Evolutionary conservation across 345 rosid genomes (phyloP).

Genomic region (Adansonia digitata): DNA sequence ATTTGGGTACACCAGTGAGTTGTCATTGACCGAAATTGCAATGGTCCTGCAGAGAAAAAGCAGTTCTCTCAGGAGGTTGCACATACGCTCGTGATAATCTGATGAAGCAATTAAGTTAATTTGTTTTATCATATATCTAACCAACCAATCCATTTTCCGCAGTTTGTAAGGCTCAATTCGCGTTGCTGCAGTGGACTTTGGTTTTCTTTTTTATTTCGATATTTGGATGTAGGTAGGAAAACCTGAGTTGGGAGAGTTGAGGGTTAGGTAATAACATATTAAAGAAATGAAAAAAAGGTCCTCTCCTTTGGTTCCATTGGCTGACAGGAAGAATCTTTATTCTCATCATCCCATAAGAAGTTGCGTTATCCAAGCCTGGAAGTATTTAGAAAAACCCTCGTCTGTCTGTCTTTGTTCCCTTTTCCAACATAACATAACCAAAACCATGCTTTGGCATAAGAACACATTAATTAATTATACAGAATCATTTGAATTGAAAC

Average conservation of each 20-base stretch:
- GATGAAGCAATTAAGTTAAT: not conserved
- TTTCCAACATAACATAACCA: slow-evolving; percentile 7
- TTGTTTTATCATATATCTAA: not conserved
- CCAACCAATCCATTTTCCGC: not conserved
- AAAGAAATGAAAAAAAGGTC: not conserved
- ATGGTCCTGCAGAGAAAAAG: not conserved
- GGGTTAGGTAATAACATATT: not conserved
- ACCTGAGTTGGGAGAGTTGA: not conserved
- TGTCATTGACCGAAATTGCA: slow-evolving; percentile 9
- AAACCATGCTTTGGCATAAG: slow-evolving; percentile 17
- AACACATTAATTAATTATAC: not conserved
- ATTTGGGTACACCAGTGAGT: slow-evolving; percentile 7
- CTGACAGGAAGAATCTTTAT: slow-evolving; percentile 35
- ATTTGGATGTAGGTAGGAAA: not conserved
- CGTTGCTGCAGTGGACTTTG: too few species aligned
- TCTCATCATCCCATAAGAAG: slow-evolving; percentile 28
- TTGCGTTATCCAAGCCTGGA: slow-evolving; percentile 18
- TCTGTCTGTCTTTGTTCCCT: slow-evolving; percentile 13
- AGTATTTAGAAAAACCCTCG: not conserved
- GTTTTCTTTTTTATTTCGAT: not conserved
- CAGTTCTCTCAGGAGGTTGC: not conserved
- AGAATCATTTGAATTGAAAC: slow-evolving; percentile 1
- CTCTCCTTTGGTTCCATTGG: slow-evolving; percentile 24
- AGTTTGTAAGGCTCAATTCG: not conserved
- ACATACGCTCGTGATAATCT: slow-evolving; percentile 4